phyloP scores from a whole-genome alignment of 371 early-diverging fungal species.

The Circinella minor region DNA sequence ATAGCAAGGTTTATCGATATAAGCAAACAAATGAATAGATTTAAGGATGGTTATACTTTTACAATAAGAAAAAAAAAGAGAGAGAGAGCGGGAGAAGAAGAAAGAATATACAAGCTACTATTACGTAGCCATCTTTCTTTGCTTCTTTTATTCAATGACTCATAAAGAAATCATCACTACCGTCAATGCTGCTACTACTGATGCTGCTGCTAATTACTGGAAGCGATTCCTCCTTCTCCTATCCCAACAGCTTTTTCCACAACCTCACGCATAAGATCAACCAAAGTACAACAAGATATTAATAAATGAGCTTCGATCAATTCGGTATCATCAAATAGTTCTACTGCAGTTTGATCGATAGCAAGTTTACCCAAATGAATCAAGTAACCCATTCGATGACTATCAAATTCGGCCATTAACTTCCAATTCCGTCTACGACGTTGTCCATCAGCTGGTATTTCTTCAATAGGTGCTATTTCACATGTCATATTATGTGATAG shows the following conservation, averaged over 20 bases:
- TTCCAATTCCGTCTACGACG: conserved; percentile 25
- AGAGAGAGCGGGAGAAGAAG: too few species aligned
- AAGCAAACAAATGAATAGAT: too few species aligned
- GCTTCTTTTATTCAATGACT: too few species aligned
- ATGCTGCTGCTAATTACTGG: too few species aligned
- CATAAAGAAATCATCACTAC: too few species aligned
- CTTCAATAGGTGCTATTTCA: conserved; percentile 25
- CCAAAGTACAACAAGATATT: conserved; percentile 49
- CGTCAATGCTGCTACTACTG: conserved; percentile 25
- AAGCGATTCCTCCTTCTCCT: conserved; percentile 47
- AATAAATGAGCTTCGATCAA: conserved; percentile 42
- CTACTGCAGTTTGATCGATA: conserved; percentile 37
- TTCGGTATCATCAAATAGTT: conserved; percentile 30
- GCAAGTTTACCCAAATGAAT: conserved; percentile 39
- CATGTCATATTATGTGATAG: conserved; percentile 51
- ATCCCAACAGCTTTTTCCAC: conserved; percentile 55
- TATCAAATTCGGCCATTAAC: conserved; percentile 50
- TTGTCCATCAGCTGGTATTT: conserved; percentile 6
- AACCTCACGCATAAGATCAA: conserved; percentile 55
- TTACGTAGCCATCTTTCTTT: too few species aligned
- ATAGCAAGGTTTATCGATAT: too few species aligned
- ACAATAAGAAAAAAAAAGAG: too few species aligned
- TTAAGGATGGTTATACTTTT: too few species aligned
- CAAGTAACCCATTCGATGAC: conserved; percentile 54
- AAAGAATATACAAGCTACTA: too few species aligned